Percentiles rank a stretch among this genome's conserved stretches.
Evolutionary conservation across 352 stramenopile species (phyloP).

Genomic region (Thraustochytrium aureum): DNA sequence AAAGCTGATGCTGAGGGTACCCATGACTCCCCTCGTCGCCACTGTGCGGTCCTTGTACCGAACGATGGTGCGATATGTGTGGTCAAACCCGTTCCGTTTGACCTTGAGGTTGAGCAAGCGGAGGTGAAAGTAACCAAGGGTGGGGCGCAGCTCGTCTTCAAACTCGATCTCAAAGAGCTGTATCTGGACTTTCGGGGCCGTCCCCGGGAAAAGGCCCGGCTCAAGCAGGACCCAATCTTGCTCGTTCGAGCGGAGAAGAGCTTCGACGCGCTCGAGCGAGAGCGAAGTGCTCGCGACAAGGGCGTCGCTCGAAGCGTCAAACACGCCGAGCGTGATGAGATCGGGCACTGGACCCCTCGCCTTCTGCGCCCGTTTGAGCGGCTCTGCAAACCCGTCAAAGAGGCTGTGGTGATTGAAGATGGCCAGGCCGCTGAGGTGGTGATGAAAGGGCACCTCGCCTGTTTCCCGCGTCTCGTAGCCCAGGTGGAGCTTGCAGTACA

Average conservation of each 20-base stretch:
- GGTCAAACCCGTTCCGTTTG: background rate
- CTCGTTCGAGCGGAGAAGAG: no score
- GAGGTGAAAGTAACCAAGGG: constrained; percentile 22
- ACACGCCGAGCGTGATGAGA: no score
- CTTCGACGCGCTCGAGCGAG: no score
- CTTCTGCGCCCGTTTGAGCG: no score
- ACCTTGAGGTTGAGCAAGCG: constrained; percentile 20
- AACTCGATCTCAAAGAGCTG: background rate
- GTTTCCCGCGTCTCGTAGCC: background rate
- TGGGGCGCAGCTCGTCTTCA: constrained; percentile 2
- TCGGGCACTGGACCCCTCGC: no score
- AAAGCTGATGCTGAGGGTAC: constrained; percentile 24
- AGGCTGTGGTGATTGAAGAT: background rate
- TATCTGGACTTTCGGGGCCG: background rate
- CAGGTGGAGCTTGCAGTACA: background rate
- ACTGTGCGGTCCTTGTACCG: constrained; percentile 7
- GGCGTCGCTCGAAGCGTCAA: no score
- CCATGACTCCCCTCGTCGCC: background rate
- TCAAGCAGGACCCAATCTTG: background rate
- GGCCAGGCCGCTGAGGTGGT: background rate
- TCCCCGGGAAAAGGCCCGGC: background rate
- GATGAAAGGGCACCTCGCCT: background rate
- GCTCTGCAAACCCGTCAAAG: constrained; percentile 27
- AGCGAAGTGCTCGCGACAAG: no score
- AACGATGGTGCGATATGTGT: constrained; percentile 21